A percentile compares a stretch with the other conserved stretches of the same genome.
Evolutionary conservation across 2,329 filamentous ascomycete species (phyloP).

Genomic region (Apiospora phragmitis): DNA sequence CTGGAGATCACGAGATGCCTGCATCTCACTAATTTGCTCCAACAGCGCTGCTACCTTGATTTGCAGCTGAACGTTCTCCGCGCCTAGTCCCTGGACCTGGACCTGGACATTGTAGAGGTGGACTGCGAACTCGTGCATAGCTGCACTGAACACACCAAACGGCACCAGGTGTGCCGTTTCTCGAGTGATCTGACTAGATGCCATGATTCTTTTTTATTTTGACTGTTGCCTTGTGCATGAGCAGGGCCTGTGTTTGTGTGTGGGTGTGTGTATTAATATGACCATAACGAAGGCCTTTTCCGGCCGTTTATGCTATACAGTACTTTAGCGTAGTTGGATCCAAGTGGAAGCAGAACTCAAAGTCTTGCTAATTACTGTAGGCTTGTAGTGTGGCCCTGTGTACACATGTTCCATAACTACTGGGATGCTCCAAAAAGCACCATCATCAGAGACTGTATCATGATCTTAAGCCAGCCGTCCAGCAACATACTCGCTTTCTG

Average conservation of each 20-base stretch:
- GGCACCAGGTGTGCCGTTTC: neutral
- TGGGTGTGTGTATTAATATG: neutral
- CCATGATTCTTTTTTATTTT: neutral
- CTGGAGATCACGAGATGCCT: conserved; percentile 1
- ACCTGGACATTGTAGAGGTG: conserved; percentile 2
- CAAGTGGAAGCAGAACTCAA: neutral
- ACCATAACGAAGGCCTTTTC: neutral
- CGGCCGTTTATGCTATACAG: neutral
- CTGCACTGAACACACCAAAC: neutral
- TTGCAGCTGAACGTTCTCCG: neutral
- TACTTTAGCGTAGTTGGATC: neutral
- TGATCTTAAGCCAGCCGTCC: neutral
- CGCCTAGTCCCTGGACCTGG: neutral
- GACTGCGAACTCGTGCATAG: neutral
- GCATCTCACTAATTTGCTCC: neutral
- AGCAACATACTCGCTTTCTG: neutral
- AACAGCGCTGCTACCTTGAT: neutral
- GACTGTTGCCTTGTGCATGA: neutral
- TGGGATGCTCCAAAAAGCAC: neutral
- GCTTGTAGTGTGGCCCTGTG: neutral
- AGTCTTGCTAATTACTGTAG: neutral
- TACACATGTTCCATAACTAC: neutral
- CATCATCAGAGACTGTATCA: neutral
- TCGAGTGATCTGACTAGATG: neutral
- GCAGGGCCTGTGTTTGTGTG: neutral